Evolutionary conservation across 768 basidiomycete genomes (phyloP).

Genomic region (Trametes cinnabarina): DNA sequence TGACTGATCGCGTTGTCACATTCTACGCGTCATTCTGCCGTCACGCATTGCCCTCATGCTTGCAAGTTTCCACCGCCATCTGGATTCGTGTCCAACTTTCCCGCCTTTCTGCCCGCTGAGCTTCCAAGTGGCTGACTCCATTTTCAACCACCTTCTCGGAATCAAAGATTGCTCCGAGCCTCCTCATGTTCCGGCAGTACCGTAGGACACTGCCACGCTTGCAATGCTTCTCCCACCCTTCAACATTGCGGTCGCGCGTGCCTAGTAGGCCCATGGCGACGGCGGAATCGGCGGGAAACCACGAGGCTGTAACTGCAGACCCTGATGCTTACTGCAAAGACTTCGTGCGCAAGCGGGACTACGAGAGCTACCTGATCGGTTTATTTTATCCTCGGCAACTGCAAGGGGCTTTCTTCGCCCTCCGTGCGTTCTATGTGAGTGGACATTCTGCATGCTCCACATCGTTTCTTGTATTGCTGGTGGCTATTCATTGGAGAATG

Average conservation of each 20-base stretch:
- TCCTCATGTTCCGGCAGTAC: neutral
- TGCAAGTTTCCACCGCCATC: neutral
- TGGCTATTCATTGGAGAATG: too few species aligned
- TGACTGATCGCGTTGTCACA: conserved; percentile 10
- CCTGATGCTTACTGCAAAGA: conserved; percentile 64
- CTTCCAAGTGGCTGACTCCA: neutral
- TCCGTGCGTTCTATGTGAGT: conserved; percentile 83
- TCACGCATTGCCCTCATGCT: neutral
- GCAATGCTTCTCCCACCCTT: neutral
- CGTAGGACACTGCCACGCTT: neutral
- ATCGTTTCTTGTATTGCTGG: neutral
- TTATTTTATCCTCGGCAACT: conserved; percentile 68
- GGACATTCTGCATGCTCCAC: neutral
- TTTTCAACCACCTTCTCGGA: too few species aligned
- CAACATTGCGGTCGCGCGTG: neutral
- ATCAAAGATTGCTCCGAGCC: too few species aligned
- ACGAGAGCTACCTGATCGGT: conserved; percentile 71
- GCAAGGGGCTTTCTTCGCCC: conserved; percentile 69
- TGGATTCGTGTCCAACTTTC: neutral
- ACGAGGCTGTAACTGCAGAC: conserved; percentile 18
- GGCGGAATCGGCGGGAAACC: neutral
- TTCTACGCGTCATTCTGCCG: conserved; percentile 5
- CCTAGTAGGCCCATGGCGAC: conserved; percentile 5
- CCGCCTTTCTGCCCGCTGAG: neutral
- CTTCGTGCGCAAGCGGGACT: conserved; percentile 76